Evolutionary conservation across 495 filamentous ascomycete genomes (phyloP), one percentile per base, ranked within the genome.

Genomic region (Cairneyella variabilis): DNA sequence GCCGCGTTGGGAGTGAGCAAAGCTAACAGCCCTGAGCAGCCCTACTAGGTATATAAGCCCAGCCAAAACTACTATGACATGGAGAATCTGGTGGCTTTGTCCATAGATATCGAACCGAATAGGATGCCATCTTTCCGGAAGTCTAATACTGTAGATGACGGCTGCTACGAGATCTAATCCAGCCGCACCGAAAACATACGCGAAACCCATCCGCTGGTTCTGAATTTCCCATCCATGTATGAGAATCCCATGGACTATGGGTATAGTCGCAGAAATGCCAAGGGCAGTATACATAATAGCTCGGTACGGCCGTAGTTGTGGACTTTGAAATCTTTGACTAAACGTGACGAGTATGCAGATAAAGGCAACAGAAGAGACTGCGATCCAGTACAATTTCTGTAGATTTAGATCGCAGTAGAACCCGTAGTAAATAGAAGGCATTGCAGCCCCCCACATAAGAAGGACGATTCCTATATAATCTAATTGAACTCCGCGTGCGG

Each of bases 381-480:
- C 10, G 12, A 50, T 50, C 66, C 68, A 75, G 63, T 79, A 79
- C 0, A 52, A 3, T 3, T 51, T 48, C 26, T 70, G 71, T 1
- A 72, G 53, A 11, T 14, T n/a, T 0, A 59, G 55, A 26, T 69
- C 54, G 53, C 72, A 74, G 36, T 66, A 64, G 58, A 81, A 77
- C 44, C 67, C 69, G 58, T 78, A 81, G 57, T 78, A 77, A 8
- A 78, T 69, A 7, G 72, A 70, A 9, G 78, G 75, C 12, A 80
- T 62, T 48, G 71, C 73, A 16, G 76, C 70, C 14, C 71, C 66
- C 72, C 74, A 79, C 71, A 80, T 81, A 9, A 82, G 62, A 8
- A 77, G 48, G 12, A 82, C 63, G 42, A 83, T 73, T 16, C 79
- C 77, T 40, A 73, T 63, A 55, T 76, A 74, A 56, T 82, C 77